A percentile compares a stretch with the other conserved stretches of the same genome.
Conservation (phyloP, 345 rosid species). For the Eutrema japonicum region DNA sequence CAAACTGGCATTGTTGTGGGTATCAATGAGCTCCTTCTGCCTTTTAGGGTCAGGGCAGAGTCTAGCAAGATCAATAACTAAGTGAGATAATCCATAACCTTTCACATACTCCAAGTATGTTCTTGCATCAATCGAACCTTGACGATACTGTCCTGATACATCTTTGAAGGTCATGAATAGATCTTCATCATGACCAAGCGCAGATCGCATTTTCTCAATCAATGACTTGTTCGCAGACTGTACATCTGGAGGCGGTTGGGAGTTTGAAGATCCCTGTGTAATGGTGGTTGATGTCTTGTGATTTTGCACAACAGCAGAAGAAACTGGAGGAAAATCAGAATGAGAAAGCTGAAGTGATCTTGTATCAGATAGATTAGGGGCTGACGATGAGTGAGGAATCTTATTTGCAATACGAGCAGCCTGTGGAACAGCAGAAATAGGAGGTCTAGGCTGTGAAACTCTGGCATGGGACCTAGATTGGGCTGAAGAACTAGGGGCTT, state of each 20-base stretch:
- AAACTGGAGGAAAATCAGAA: slow-evolving; percentile 84
- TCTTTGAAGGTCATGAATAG: slow-evolving; percentile 68
- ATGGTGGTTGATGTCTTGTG: slow-evolving; percentile 46
- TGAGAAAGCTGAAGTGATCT: slow-evolving; percentile 43
- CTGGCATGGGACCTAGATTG: slow-evolving; percentile 38
- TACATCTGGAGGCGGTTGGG: slow-evolving; percentile 52
- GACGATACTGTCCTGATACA: slow-evolving; percentile 79
- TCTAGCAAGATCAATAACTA: slow-evolving; percentile 80
- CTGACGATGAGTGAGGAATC: slow-evolving; percentile 71
- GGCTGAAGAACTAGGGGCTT: slow-evolving; percentile 44
- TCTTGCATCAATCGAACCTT: slow-evolving; percentile 65
- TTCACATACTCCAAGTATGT: slow-evolving; percentile 68
- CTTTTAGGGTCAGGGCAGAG: slow-evolving; percentile 81
- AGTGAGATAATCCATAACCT: slow-evolving; percentile 74
- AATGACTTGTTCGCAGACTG: slow-evolving; percentile 80
- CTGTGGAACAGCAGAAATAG: slow-evolving; percentile 38
- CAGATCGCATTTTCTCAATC: slow-evolving; percentile 79
- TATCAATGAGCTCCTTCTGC: slow-evolving; percentile 82
- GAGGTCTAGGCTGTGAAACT: slow-evolving; percentile 32
- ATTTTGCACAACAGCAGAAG: slow-evolving; percentile 46
- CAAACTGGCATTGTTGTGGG: slow-evolving; percentile 57
- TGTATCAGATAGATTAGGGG: slow-evolving; percentile 64
- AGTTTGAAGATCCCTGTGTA: slow-evolving; percentile 29
- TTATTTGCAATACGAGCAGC: slow-evolving; percentile 45
- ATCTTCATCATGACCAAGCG: slow-evolving; percentile 72